phyloP scores from a whole-genome alignment of 2,329 filamentous ascomycete genomes.

The Nemania serpens region DNA sequence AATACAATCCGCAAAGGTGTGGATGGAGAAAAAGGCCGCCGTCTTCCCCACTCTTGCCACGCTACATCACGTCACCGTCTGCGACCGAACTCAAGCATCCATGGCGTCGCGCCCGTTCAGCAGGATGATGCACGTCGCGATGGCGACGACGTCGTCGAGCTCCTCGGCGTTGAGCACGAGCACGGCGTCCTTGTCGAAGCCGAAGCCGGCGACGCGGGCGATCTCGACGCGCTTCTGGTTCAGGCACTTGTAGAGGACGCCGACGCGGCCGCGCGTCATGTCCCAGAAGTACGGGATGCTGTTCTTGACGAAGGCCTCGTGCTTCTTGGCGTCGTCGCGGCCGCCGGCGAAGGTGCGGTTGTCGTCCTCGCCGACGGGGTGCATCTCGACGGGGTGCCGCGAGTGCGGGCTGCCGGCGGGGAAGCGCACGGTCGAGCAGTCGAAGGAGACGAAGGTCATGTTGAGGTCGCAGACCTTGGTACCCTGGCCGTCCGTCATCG shows the following conservation, averaged over 20 bases:
- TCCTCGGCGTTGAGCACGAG: conserved; percentile 40
- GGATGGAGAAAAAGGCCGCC: neutral
- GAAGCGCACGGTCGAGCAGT: conserved; percentile 38
- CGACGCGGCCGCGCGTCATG: conserved; percentile 39
- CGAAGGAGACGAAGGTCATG: conserved; percentile 45
- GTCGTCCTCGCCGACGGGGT: conserved; percentile 36
- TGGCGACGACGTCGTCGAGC: conserved; percentile 40
- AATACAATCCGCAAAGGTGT: neutral
- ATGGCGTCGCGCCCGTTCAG: conserved; percentile 44
- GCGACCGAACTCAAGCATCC: conserved; percentile 34
- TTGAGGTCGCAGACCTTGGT: conserved; percentile 41
- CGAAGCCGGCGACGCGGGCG: conserved; percentile 38
- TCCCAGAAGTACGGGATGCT: conserved; percentile 45
- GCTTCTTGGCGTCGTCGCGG: conserved; percentile 30
- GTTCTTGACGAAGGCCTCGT: conserved; percentile 43
- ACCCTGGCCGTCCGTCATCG: conserved; percentile 36
- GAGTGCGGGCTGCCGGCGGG: conserved; percentile 37
- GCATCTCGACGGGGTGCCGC: conserved; percentile 41
- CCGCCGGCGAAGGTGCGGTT: too few species aligned
- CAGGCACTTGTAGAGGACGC: conserved; percentile 42
- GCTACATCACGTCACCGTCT: too few species aligned
- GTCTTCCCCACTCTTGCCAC: neutral
- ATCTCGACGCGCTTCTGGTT: conserved; percentile 44
- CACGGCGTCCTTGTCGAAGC: conserved; percentile 42
- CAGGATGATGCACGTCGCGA: conserved; percentile 41